Evolutionary conservation across 192 early-diverging fungal species (phyloP), one percentile per base, ranked within the genome.

Genomic region (Funneliformis mosseae): DNA sequence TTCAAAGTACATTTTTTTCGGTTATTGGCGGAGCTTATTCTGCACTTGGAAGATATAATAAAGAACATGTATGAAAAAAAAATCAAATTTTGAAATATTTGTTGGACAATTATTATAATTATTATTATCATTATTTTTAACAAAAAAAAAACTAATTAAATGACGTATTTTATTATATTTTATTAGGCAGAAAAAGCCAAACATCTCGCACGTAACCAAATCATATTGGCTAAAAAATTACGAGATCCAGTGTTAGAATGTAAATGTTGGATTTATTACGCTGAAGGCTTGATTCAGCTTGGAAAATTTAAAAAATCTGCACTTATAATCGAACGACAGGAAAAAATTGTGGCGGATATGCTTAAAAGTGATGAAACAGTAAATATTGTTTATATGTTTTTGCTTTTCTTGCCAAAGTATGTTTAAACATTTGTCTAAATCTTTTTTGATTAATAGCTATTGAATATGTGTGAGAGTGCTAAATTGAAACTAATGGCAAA

Each of bases 231-330:
- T 5, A 82, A 82, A 59, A 68, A 68, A 41, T 33, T 87, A 27
- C 74, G 83, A 46, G 84, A 87, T 55, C 77, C 80, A 1, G 63
- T 85, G 25, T 74, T 83, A 39, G 86, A 87, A 62, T 83, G 80
- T 50, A 83, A 85, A 76, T 87, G 86, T 61, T 87, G 86, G 86
- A 28, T 87, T 11, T 87, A 87, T 68, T 87, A 83, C 71, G 84
- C 86, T 27, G 86, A 87, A 64, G 86, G 85, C 78, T 60, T 83
- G 4, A 83, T 87, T 23, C 78, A 81, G 41, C 66, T 82, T 27
- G 81, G 82, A 9, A 75, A 78, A 45, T 64, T 82, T 9, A 80
- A 74, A 39, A 76, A 76, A 43, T 82, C 86, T 9, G 42, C 67
- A 38, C 63, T 46, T 16, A 83, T 87, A 12, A 81, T 85, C 16